Evolutionary conservation across 2,329 filamentous ascomycete species (phyloP).

Genomic region (Cryphonectria radicalis): DNA sequence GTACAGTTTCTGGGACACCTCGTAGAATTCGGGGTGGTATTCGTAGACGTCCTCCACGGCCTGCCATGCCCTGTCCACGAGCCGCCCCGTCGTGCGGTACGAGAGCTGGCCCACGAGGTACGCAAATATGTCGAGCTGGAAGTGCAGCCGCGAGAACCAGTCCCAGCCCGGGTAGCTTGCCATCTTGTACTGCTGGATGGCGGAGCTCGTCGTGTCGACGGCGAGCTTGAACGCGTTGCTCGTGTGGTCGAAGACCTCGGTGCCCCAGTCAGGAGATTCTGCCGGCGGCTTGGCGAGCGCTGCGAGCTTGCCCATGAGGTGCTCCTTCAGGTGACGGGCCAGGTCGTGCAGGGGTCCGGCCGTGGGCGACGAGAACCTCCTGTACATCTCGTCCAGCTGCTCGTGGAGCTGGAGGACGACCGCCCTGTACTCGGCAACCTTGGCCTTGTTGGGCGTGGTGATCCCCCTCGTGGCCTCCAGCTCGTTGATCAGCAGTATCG

Average conservation of each 20-base stretch:
- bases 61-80: conserved; percentile 60
- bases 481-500: conserved; percentile 52
- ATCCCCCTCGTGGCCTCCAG: conserved; percentile 37
- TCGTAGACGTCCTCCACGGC: conserved; percentile 51
- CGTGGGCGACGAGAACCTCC: conserved; percentile 53
- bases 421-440: conserved; percentile 47
- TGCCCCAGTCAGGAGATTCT: conserved; percentile 53
- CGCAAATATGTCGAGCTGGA: conserved; percentile 60
- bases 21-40: conserved; percentile 55
- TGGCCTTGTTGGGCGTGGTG: conserved; percentile 36
- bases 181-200: conserved; percentile 48
- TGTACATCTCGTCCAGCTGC: conserved; percentile 50
- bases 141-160: conserved; percentile 60
- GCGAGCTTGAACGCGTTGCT: conserved; percentile 62
- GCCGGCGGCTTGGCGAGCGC: conserved; percentile 52
- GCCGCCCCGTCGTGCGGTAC: conserved; percentile 50
- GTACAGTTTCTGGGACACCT: conserved; percentile 50
- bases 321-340: conserved; percentile 51
- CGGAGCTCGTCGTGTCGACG: conserved; percentile 53
- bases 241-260: conserved; percentile 52
- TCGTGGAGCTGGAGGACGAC: conserved; percentile 49
- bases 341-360: conserved; percentile 58
- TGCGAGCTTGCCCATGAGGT: conserved; percentile 54
- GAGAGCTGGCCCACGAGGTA: conserved; percentile 60
- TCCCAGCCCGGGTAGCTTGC: conserved; percentile 53